Percentiles rank a stretch among this genome's conserved stretches.
Evolutionary conservation across 805 yeast species (phyloP).

Genomic region (Grigorovia humatica): DNA sequence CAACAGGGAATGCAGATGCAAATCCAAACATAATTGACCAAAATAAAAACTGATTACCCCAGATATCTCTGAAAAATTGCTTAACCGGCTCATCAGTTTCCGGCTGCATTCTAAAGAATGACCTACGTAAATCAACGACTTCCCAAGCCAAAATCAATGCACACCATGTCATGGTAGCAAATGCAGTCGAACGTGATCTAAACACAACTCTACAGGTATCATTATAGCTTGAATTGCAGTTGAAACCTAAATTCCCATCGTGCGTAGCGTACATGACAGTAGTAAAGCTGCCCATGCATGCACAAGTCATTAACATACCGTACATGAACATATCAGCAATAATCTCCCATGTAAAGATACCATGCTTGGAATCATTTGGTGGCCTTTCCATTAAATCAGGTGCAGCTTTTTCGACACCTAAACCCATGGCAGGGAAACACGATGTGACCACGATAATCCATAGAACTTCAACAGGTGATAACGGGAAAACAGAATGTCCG

Average conservation of each 20-base stretch:
- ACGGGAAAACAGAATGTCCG: slow-evolving; percentile 73
- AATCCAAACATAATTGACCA: slow-evolving; percentile 73
- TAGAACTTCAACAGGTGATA: slow-evolving; percentile 93
- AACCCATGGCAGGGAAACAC: slow-evolving; percentile 96
- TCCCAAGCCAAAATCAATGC: slow-evolving; percentile 78
- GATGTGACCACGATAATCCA: slow-evolving; percentile 97
- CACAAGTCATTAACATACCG: slow-evolving; percentile 63
- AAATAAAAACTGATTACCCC: slow-evolving; percentile 67
- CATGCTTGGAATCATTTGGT: slow-evolving; percentile 78
- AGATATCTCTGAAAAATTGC: slow-evolving; percentile 53
- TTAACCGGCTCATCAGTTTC: slow-evolving; percentile 49
- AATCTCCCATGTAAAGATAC: slow-evolving; percentile 64
- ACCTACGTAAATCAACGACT: slow-evolving; percentile 59
- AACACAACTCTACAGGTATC: slow-evolving; percentile 52
- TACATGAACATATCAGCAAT: slow-evolving; percentile 59
- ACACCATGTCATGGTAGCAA: slow-evolving; percentile 81
- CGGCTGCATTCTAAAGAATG: slow-evolving; percentile 63
- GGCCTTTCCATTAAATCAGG: slow-evolving; percentile 91
- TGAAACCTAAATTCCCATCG: slow-evolving; percentile 50
- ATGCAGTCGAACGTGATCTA: slow-evolving; percentile 65
- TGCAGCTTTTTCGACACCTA: slow-evolving; percentile 95
- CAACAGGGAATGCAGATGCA: slow-evolving; percentile 64
- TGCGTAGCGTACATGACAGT: slow-evolving; percentile 60
- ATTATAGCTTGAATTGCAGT: slow-evolving; percentile 47
- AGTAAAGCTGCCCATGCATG: slow-evolving; percentile 59